A percentile compares a stretch with the other conserved stretches of the same genome.
These are phyloP conservation scores for Rheum nobile DNA, from an alignment of 148 eudicot genomes.

Conservation along the genomic window DNA sequence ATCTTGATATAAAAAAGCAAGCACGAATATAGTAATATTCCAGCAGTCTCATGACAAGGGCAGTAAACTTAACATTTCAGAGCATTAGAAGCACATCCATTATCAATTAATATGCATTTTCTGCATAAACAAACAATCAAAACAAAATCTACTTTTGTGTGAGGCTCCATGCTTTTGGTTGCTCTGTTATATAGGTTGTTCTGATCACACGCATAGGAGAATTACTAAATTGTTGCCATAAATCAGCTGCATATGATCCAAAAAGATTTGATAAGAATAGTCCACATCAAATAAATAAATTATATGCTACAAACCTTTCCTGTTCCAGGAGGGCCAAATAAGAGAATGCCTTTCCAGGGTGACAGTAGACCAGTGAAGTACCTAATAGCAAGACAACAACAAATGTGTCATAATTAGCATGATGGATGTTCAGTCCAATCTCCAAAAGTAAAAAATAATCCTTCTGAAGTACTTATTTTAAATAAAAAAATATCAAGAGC, in stretches of 20 bases:
- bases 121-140: background rate
- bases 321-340: slow-evolving; percentile 98
- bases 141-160: background rate
- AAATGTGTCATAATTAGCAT: background rate
- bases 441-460: background rate
- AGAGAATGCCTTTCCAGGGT: slow-evolving; percentile 98
- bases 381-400: slow-evolving; percentile 24
- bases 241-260: background rate
- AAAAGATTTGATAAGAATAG: background rate
- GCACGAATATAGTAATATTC: background rate
- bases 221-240: background rate
- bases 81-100: background rate
- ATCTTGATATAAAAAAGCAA: background rate
- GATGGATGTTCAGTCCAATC: background rate
- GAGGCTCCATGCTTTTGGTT: background rate
- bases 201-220: background rate
- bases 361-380: slow-evolving; percentile 88
- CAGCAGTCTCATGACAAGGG: background rate
- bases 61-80: background rate
- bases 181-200: background rate
- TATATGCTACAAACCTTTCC: slow-evolving; percentile 58
- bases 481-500: background rate
- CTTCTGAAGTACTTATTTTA: too few species aligned
- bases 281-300: background rate
- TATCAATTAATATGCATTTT: background rate